phyloP scores from a whole-genome alignment of 306 rosid species.

The Begonia fuchsioides region DNA sequence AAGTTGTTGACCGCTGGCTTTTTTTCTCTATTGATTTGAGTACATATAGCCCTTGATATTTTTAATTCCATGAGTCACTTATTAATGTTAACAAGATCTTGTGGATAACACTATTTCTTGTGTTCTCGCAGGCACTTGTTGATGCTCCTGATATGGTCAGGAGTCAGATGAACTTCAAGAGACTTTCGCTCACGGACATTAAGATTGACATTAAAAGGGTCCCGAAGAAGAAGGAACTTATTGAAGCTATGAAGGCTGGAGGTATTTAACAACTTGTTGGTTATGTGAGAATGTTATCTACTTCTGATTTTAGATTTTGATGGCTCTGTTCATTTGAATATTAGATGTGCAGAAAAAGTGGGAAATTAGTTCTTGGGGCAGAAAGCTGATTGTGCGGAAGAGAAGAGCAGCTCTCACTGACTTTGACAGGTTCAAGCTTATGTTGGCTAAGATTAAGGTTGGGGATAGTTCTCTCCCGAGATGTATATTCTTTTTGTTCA shows the following conservation, averaged over 20 bases:
- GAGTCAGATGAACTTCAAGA: slow-evolving; percentile 37
- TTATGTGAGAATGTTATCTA: neutral
- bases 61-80: neutral
- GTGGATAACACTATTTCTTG: neutral
- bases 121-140: slow-evolving; percentile 24
- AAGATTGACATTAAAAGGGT: slow-evolving; percentile 31
- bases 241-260: slow-evolving; percentile 33
- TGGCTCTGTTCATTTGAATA: neutral
- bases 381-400: slow-evolving; percentile 34
- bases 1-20: too few species aligned
- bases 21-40: too few species aligned
- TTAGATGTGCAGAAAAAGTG: slow-evolving; percentile 41
- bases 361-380: slow-evolving; percentile 49
- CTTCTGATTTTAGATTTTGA: neutral
- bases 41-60: neutral
- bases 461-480: neutral
- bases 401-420: slow-evolving; percentile 33
- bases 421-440: slow-evolving; percentile 45
- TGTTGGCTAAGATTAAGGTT: slow-evolving; percentile 39
- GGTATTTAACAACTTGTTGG: slow-evolving; percentile 12
- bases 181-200: slow-evolving; percentile 37
- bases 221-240: slow-evolving; percentile 32
- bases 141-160: slow-evolving; percentile 43
- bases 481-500: neutral
- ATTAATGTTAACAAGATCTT: neutral